Conservation (phyloP, 768 basidiomycete species). For the Crepidotus variabilis region DNA sequence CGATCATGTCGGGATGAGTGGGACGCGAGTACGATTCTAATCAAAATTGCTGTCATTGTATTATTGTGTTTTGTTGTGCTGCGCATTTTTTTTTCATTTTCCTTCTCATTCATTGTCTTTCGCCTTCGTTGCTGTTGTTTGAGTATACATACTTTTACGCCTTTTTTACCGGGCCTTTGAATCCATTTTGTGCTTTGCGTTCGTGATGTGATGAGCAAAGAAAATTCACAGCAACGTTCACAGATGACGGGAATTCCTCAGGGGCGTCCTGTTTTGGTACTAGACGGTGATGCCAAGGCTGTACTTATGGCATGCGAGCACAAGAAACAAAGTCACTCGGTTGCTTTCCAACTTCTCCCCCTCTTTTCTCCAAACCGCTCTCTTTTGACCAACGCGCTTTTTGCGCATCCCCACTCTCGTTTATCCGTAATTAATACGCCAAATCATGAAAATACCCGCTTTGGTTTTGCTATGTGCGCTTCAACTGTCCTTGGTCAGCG, state of each 20-base stretch:
- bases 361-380: slow-evolving; percentile 14
- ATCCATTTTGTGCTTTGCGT: not conserved
- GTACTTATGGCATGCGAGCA: slow-evolving; percentile 3
- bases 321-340: slow-evolving; percentile 2
- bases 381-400: slow-evolving; percentile 7
- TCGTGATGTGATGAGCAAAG: not conserved
- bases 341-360: slow-evolving; percentile 20
- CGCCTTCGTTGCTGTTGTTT: slow-evolving; percentile 6
- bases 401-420: slow-evolving; percentile 7
- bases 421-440: slow-evolving; percentile 17
- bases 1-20: not conserved
- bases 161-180: not conserved
- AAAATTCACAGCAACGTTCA: not conserved
- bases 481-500: slow-evolving; percentile 31
- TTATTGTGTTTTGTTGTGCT: not conserved
- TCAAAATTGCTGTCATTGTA: slow-evolving; percentile 2
- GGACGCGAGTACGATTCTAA: not conserved
- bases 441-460: slow-evolving; percentile 44
- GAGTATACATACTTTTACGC: slow-evolving; percentile 2
- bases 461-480: slow-evolving; percentile 43
- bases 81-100: not conserved
- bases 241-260: not conserved
- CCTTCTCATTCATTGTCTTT: slow-evolving; percentile 4
- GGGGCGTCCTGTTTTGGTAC: not conserved
- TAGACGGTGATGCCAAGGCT: not conserved